These are phyloP conservation scores for fission yeast (Schizosaccharomyces pombe) DNA, from an alignment of 805 yeast species.

Conservation along the genomic window DNA sequence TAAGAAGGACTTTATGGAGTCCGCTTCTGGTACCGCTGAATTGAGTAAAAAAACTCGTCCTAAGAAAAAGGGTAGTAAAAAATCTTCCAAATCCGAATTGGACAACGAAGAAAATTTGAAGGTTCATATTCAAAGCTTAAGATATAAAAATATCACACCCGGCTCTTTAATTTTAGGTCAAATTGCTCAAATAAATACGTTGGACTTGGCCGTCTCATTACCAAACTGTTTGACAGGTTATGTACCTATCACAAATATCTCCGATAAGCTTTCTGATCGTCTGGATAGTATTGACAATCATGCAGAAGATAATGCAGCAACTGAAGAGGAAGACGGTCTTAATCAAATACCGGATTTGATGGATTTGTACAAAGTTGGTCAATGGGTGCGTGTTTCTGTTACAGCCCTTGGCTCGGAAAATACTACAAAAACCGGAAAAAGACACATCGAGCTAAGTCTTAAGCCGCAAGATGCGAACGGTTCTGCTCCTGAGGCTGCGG, in stretches of 20 bases:
- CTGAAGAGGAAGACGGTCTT: slow-evolving; percentile 17
- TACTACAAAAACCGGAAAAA: slow-evolving; percentile 22
- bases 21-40: slow-evolving; percentile 20
- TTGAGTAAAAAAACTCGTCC: slow-evolving; percentile 4
- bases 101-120: not conserved
- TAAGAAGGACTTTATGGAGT: slow-evolving; percentile 27
- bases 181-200: slow-evolving; percentile 31
- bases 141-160: slow-evolving; percentile 36
- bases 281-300: slow-evolving; percentile 29
- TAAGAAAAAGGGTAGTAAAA: slow-evolving; percentile 10
- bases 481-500: slow-evolving; percentile 36
- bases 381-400: slow-evolving; percentile 71
- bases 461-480: slow-evolving; percentile 56
- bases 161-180: slow-evolving; percentile 67
- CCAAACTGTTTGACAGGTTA: slow-evolving; percentile 66
- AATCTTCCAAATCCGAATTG: slow-evolving; percentile 19
- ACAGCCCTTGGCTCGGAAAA: slow-evolving; percentile 25
- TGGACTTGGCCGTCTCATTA: slow-evolving; percentile 45
- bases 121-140: slow-evolving; percentile 17
- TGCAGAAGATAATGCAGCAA: slow-evolving; percentile 19
- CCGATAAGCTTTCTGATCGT: slow-evolving; percentile 32
- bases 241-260: slow-evolving; percentile 50
- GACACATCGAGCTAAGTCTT: slow-evolving; percentile 43
- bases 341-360: slow-evolving; percentile 27
- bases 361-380: slow-evolving; percentile 41